Conservation (phyloP, 2,329 filamentous ascomycete species). For the Pseudogymnoascus destructans region DNA sequence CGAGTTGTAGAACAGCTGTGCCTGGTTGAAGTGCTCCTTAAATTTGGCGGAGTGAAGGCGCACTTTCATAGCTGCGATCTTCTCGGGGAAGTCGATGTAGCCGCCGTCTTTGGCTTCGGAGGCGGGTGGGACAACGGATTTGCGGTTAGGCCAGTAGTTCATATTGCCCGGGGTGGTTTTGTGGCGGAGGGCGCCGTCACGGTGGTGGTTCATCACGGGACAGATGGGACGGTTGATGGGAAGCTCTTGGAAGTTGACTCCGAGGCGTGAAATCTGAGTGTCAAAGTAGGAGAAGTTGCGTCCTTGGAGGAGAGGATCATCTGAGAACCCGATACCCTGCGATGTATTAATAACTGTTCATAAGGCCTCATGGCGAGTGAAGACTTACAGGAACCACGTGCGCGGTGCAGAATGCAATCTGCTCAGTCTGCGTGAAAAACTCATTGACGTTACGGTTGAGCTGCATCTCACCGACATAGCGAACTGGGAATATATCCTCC, state of each 20-base stretch:
- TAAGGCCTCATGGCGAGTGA: slow-evolving; percentile 41
- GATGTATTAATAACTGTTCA: background rate
- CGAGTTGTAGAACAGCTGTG: slow-evolving; percentile 75
- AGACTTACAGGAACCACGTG: slow-evolving; percentile 70
- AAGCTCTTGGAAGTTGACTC: slow-evolving; percentile 63
- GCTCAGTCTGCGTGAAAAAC: slow-evolving; percentile 72
- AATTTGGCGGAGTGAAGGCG: slow-evolving; percentile 61
- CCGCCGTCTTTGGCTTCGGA: slow-evolving; percentile 44
- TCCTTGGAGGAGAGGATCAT: slow-evolving; percentile 62
- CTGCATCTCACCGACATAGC: slow-evolving; percentile 67
- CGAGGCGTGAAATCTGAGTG: slow-evolving; percentile 57
- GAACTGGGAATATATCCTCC: slow-evolving; percentile 59
- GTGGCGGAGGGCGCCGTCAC: slow-evolving; percentile 61
- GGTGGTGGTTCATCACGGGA: slow-evolving; percentile 63
- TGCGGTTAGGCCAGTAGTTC: slow-evolving; percentile 72
- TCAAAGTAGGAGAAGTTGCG: slow-evolving; percentile 58
- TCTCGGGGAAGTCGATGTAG: slow-evolving; percentile 55
- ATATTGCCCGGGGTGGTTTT: slow-evolving; percentile 59
- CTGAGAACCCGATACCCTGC: slow-evolving; percentile 56
- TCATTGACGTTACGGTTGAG: slow-evolving; percentile 71
- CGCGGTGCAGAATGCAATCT: slow-evolving; percentile 69
- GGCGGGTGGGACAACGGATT: slow-evolving; percentile 49
- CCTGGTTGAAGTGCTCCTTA: slow-evolving; percentile 63
- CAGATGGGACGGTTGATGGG: slow-evolving; percentile 66
- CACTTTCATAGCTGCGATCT: slow-evolving; percentile 56